Evolutionary conservation across 108 stramenopile genomes (phyloP), one percentile per base, ranked within the genome.

Genomic region (Schizochytrium sp.): DNA sequence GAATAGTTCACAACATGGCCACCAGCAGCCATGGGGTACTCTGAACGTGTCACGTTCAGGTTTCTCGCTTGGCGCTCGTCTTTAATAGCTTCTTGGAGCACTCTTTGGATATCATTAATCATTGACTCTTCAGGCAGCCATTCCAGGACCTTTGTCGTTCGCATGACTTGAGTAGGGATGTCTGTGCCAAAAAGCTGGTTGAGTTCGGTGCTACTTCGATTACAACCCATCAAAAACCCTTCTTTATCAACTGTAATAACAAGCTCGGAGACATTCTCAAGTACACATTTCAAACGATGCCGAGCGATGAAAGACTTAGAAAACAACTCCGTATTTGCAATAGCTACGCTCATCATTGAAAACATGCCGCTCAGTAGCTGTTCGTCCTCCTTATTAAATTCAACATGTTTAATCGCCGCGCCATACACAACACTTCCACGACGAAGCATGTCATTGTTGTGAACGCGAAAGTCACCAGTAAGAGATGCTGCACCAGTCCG

Each of bases 1-100:
- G 76, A 55, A 28, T 83, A 83, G 53, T 83, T 83, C 5, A 83
- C 76, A 46, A 83, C 76, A 53, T 83, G 76, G 3, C 76, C 76
- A 5, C 47, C 76, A 15, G 64, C 40, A 10, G 28, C 28, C 1
- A 83, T 10, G 2, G 47, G 19, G 53, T 83, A 55, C 7, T 83
- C 76, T 10, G 76, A 83, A 2, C 5, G 5, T 10, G 76, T 83
- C 15, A 83, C 76, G 53, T 53, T 53, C 10, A 83, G 49, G 8
- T 83, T 83, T 47, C 47, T 47, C 76, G 47, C 50, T 28, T 40
- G 28, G 50, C 76, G 50, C 76, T 83, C 28, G 3, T 55, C 47
- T 10, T 47, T 55, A 38, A 55, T 83, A 53, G 76, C 76, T 10
- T 49, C 76, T 5, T 56, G 8, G 28, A 83, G 76, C 76, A 83